phyloP scores from a whole-genome alignment of 1,284 basidiomycete genomes.

The Puccinia hordei region DNA sequence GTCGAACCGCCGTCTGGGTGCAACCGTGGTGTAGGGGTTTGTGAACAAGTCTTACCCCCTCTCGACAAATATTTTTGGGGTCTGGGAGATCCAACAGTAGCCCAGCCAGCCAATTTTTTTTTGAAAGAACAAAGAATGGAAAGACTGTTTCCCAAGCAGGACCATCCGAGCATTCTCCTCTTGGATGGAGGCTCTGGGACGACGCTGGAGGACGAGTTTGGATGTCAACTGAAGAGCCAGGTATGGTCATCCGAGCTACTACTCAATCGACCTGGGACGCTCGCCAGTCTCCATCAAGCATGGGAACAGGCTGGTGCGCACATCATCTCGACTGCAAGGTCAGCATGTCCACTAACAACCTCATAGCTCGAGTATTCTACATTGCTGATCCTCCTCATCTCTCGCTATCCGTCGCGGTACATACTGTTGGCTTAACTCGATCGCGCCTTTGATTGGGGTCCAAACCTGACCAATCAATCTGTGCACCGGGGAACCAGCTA shows the following conservation, averaged over 20 bases:
- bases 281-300: conserved; percentile 5
- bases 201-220: conserved; percentile 32
- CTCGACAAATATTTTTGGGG: too few species aligned
- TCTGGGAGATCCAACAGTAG: too few species aligned
- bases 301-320: conserved; percentile 39
- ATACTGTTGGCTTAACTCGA: background rate
- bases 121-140: background rate
- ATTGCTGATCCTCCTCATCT: background rate
- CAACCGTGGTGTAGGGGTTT: too few species aligned
- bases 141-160: conserved; percentile 22
- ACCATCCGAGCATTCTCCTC: background rate
- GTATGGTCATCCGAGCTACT: conserved; percentile 34
- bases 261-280: conserved; percentile 16
- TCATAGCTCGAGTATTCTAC: background rate
- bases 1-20: too few species aligned
- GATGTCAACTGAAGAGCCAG: background rate
- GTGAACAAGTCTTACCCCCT: too few species aligned
- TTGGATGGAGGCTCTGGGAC: conserved; percentile 40
- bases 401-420: too few species aligned
- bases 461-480: background rate
- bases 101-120: background rate
- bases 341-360: background rate
- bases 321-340: conserved; percentile 28
- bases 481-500: conserved; percentile 17
- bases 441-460: background rate